phyloP scores from a whole-genome alignment of 768 basidiomycete genomes.

The Hericium alpestre region DNA sequence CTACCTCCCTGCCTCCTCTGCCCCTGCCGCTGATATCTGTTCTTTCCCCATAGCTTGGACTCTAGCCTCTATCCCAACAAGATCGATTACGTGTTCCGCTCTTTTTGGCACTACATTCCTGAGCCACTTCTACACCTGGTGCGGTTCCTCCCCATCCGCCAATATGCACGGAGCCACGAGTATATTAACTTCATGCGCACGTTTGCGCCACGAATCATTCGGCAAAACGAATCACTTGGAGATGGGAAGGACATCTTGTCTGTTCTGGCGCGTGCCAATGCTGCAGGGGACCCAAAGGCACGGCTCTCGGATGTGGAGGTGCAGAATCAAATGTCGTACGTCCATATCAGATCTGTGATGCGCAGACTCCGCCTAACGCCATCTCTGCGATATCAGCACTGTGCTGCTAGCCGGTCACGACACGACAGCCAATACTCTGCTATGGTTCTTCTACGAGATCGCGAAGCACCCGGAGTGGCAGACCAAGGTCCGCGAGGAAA shows the following conservation, averaged over 20 bases:
- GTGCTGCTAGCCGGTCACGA: slow-evolving; percentile 11
- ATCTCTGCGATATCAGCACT: neutral
- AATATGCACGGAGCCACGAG: slow-evolving; percentile 7
- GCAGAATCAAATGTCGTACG: slow-evolving; percentile 8
- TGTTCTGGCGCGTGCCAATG: slow-evolving; percentile 11
- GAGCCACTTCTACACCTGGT: slow-evolving; percentile 7
- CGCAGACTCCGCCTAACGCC: neutral
- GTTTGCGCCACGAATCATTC: slow-evolving; percentile 5
- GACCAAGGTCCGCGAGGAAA: slow-evolving; percentile 10
- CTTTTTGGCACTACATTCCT: slow-evolving; percentile 9
- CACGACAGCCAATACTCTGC: slow-evolving; percentile 5
- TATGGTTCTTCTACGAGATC: slow-evolving; percentile 11
- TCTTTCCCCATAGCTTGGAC: slow-evolving; percentile 4
- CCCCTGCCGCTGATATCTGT: neutral
- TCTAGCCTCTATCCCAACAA: slow-evolving; percentile 8
- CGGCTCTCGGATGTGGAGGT: slow-evolving; percentile 5
- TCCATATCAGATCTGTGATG: neutral
- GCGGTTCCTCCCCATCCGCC: slow-evolving; percentile 8
- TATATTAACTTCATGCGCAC: slow-evolving; percentile 2
- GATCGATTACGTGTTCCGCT: slow-evolving; percentile 6
- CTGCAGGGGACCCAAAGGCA: neutral
- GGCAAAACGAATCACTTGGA: neutral
- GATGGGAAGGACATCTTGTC: slow-evolving; percentile 11
- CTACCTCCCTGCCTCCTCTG: neutral
- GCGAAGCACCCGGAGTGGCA: slow-evolving; percentile 11